phyloP scores from a whole-genome alignment of 192 early-diverging fungal genomes.

The Coemansia sp. region DNA sequence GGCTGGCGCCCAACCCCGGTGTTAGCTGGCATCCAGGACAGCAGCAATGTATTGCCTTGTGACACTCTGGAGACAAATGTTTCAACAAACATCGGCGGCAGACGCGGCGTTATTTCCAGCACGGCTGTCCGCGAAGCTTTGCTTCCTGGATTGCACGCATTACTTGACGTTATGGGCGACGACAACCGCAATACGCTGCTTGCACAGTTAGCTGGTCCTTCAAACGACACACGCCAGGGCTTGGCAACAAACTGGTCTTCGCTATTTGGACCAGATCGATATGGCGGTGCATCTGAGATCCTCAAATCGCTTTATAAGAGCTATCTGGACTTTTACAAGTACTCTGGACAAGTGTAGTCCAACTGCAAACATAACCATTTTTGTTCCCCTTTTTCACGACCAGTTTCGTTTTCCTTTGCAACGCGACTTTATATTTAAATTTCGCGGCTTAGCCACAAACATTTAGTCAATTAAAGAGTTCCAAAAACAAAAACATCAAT shows the following conservation, averaged over 20 bases:
- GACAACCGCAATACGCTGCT: slow-evolving; percentile 31
- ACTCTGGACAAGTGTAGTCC: slow-evolving; percentile 36
- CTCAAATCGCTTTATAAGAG: slow-evolving; percentile 50
- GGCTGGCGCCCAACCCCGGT: slow-evolving; percentile 36
- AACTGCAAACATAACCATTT: not conserved
- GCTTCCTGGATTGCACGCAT: slow-evolving; percentile 42
- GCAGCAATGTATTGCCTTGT: not conserved
- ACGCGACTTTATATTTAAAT: not conserved
- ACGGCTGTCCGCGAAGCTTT: slow-evolving; percentile 44
- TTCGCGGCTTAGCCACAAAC: not conserved
- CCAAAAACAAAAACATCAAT: not conserved
- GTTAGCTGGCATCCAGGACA: not conserved
- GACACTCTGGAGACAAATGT: not conserved
- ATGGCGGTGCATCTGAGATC: slow-evolving; percentile 46
- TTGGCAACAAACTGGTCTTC: slow-evolving; percentile 25
- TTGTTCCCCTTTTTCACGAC: not conserved
- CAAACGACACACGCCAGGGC: slow-evolving; percentile 7
- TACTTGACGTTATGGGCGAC: slow-evolving; percentile 37
- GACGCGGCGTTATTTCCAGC: slow-evolving; percentile 15
- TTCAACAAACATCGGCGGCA: not conserved
- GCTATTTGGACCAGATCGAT: slow-evolving; percentile 30
- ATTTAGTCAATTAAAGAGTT: too few relatives aligned
- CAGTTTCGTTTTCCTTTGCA: not conserved
- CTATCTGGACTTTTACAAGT: slow-evolving; percentile 46
- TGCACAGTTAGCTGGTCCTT: slow-evolving; percentile 21